Percentiles rank a stretch among this genome's conserved stretches.
Conservation (phyloP, 116 monocot species). For the Dioscorea cayenensis region DNA sequence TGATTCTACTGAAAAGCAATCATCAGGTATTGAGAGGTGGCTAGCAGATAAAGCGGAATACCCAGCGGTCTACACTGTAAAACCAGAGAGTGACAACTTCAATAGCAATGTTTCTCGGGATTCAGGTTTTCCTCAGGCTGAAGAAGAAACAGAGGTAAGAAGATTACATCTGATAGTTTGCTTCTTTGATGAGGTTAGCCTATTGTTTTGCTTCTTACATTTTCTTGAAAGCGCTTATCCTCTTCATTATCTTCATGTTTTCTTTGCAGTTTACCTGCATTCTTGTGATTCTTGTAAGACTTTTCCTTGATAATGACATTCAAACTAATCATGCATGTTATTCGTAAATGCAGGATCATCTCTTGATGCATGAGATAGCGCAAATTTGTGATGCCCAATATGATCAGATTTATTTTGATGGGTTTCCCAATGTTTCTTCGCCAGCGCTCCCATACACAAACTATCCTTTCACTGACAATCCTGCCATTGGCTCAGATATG, state of each 20-base stretch:
- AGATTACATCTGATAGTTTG: background rate
- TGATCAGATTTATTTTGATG: constrained; percentile 1
- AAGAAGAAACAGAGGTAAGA: background rate
- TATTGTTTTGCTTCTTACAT: background rate
- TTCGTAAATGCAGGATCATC: constrained; percentile 15
- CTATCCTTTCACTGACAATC: constrained; percentile 5
- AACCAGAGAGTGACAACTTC: constrained; percentile 13
- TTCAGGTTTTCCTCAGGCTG: background rate
- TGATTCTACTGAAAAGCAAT: constrained; percentile 8
- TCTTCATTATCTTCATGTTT: background rate
- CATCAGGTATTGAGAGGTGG: constrained; percentile 20
- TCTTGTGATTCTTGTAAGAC: background rate
- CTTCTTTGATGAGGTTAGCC: background rate
- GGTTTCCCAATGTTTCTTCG: constrained; percentile 10
- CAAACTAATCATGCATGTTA: background rate
- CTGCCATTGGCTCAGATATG: constrained; percentile 2
- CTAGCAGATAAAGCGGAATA: constrained; percentile 20
- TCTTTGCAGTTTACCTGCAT: background rate
- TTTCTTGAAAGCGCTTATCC: background rate
- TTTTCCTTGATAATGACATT: background rate
- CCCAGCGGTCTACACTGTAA: background rate
- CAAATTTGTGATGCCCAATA: constrained; percentile 11
- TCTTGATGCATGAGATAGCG: constrained; percentile 10
- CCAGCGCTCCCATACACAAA: constrained; percentile 10
- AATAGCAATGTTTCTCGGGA: constrained; percentile 4